These are phyloP conservation scores for Neurospora terricola DNA, from an alignment of 495 filamentous ascomycete genomes.

Conservation along the genomic window DNA sequence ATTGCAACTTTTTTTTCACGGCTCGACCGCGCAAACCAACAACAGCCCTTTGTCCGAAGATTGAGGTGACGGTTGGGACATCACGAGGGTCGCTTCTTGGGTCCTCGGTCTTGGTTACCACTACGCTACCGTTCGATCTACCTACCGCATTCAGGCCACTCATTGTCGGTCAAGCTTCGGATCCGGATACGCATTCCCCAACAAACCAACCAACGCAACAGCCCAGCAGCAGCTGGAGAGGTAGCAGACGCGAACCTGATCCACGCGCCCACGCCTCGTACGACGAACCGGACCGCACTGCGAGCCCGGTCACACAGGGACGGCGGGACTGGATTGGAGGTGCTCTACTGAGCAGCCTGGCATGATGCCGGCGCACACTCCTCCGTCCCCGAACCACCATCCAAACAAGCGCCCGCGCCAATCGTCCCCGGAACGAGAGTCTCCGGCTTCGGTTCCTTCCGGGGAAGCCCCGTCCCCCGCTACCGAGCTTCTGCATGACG, in stretches of 20 bases:
- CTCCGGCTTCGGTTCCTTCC: constrained; percentile 27
- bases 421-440: constrained; percentile 39
- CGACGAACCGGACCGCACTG: neutral
- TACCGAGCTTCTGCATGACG: constrained; percentile 26
- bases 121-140: neutral
- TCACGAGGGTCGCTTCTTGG: neutral
- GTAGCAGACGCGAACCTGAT: neutral
- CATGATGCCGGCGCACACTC: constrained; percentile 30
- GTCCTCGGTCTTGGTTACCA: neutral
- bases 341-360: constrained; percentile 3
- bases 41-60: neutral
- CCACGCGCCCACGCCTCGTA: neutral
- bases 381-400: constrained; percentile 34
- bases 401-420: constrained; percentile 41
- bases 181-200: neutral
- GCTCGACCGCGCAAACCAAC: neutral
- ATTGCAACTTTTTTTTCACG: neutral
- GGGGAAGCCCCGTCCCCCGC: constrained; percentile 20
- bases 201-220: neutral
- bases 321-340: neutral
- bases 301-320: neutral
- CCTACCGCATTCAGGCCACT: neutral
- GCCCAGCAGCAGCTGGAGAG: neutral
- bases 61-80: neutral
- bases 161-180: neutral